A percentile compares a stretch with the other conserved stretches of the same genome.
These are phyloP conservation scores for Fusarium veterinarium DNA, from an alignment of 2,329 filamentous ascomycete genomes.

Conservation along the genomic window DNA sequence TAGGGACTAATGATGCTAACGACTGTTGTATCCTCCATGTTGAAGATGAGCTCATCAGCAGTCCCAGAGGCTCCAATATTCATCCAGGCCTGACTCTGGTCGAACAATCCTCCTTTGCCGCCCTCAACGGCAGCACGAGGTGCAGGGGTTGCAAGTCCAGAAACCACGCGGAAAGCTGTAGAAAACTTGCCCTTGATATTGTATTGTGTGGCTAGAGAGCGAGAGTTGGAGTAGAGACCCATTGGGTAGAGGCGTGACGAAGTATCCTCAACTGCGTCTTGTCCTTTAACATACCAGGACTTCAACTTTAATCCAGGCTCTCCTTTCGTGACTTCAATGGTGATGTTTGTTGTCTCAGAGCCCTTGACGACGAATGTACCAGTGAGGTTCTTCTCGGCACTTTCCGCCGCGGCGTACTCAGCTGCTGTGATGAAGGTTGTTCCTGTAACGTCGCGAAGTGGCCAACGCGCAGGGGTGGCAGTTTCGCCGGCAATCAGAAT, in stretches of 20 bases:
- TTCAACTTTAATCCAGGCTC: slow-evolving; percentile 19
- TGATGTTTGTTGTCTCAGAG: slow-evolving; percentile 26
- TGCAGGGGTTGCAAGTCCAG: neutral
- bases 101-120: slow-evolving; percentile 1
- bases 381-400: slow-evolving; percentile 24
- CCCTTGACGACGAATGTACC: slow-evolving; percentile 30
- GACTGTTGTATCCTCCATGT: neutral
- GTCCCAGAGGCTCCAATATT: neutral
- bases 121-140: slow-evolving; percentile 3
- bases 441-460: slow-evolving; percentile 29
- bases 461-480: slow-evolving; percentile 27
- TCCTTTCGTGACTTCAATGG: slow-evolving; percentile 22
- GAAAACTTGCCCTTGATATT: neutral
- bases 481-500: slow-evolving; percentile 42
- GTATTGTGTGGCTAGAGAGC: neutral
- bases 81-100: slow-evolving; percentile 2
- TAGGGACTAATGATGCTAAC: neutral
- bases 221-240: neutral
- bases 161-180: slow-evolving; percentile 1
- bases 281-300: neutral
- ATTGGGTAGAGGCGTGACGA: neutral
- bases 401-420: slow-evolving; percentile 36
- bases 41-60: slow-evolving; percentile 11
- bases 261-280: neutral
- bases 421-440: slow-evolving; percentile 34